Conservation (phyloP, 2,329 filamentous ascomycete species). For the Blastomyces emzantsi region DNA sequence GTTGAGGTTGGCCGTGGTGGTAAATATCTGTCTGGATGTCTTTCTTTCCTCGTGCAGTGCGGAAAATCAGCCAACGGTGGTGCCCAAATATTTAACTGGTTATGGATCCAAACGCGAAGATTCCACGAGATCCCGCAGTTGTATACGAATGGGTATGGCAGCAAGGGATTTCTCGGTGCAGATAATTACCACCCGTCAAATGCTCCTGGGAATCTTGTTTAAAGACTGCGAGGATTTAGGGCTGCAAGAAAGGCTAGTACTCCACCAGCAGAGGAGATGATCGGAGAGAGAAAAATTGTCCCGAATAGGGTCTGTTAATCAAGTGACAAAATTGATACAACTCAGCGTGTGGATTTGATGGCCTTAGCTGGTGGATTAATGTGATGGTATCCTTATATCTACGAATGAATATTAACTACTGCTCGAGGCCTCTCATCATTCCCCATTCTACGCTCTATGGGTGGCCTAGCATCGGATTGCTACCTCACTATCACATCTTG, state of each 20-base stretch:
- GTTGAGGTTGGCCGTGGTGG: not conserved
- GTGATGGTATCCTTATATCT: not conserved
- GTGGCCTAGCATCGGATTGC: not conserved
- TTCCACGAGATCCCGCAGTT: not conserved
- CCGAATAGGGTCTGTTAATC: not conserved
- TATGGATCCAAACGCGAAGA: not conserved
- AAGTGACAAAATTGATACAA: not conserved
- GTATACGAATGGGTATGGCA: not conserved
- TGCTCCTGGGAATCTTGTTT: not conserved
- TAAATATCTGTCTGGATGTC: not conserved
- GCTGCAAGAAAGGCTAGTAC: not conserved
- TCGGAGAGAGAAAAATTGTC: not conserved
- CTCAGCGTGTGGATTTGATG: not conserved
- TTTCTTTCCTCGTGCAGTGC: not conserved
- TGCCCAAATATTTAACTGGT: not conserved
- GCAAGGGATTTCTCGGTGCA: not conserved
- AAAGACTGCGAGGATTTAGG: not conserved
- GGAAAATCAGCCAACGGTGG: not conserved
- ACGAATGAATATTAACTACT: not conserved
- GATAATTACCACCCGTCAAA: not conserved
- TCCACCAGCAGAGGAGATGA: not conserved
- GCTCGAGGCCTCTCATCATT: not conserved
- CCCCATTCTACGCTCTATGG: not conserved
- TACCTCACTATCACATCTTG: constrained; percentile 2
- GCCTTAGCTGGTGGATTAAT: not conserved